Conservation (phyloP, 805 yeast species). For the Saturnispora halmiae region DNA sequence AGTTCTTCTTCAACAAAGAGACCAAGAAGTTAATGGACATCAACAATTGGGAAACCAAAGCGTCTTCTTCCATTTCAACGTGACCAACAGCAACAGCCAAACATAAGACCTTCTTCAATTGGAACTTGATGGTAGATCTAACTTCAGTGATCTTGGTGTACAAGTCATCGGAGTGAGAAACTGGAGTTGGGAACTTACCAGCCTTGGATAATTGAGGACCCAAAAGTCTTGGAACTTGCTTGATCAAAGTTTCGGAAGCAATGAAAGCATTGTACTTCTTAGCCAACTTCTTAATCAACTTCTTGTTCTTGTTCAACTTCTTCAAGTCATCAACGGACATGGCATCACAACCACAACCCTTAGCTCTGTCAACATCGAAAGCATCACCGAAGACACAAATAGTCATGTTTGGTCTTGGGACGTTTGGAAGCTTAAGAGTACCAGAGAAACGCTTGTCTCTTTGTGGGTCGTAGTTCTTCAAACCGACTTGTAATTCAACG, state of each 20-base stretch:
- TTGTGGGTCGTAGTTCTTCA: slow-evolving; percentile 99
- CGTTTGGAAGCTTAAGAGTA: slow-evolving; percentile 93
- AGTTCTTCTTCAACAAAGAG: slow-evolving; percentile 98
- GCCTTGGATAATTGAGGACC: slow-evolving; percentile 99
- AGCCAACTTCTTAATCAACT: slow-evolving; percentile 98
- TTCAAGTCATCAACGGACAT: slow-evolving; percentile 99
- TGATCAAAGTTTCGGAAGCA: slow-evolving; percentile 98
- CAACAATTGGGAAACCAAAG: slow-evolving; percentile 94
- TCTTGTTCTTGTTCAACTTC: slow-evolving; percentile 99
- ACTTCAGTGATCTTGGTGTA: slow-evolving; percentile 94
- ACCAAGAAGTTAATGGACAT: slow-evolving; percentile 99
- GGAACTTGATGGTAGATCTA: slow-evolving; percentile 99
- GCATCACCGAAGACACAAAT: slow-evolving; percentile 99
- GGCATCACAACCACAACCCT: slow-evolving; percentile 98
- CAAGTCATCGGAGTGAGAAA: slow-evolving; percentile 97
- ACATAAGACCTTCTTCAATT: slow-evolving; percentile 99
- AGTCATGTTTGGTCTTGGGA: slow-evolving; percentile 99
- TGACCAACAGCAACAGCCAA: slow-evolving; percentile 99
- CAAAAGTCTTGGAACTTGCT: slow-evolving; percentile 99
- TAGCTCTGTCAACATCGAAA: slow-evolving; percentile 99
- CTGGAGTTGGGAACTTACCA: slow-evolving; percentile 99
- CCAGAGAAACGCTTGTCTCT: slow-evolving; percentile 99
- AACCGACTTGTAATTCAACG: slow-evolving; percentile 98
- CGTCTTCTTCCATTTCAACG: slow-evolving; percentile 99
- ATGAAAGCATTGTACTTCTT: slow-evolving; percentile 99